These are phyloP conservation scores for Cladosporium sphaerospermum DNA, from an alignment of 2,329 filamentous ascomycete species.

Conservation along the genomic window DNA sequence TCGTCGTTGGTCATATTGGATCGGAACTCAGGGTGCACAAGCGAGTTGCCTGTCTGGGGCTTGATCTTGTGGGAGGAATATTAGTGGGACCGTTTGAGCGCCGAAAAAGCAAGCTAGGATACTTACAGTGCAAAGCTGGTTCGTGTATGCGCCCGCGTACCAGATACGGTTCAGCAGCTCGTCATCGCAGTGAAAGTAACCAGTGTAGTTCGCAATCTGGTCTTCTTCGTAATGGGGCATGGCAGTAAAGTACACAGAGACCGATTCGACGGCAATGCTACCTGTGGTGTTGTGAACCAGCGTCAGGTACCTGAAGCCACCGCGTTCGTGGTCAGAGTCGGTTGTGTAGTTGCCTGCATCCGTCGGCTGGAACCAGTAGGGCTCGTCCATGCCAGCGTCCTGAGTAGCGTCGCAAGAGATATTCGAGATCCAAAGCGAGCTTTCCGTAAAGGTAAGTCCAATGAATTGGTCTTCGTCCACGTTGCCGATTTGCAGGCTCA, in stretches of 20 bases:
- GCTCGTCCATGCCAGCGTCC: constrained; percentile 37
- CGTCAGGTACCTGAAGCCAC: constrained; percentile 50
- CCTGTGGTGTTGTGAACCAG: constrained; percentile 37
- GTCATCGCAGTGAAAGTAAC: constrained; percentile 32
- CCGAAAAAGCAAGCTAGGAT: not conserved
- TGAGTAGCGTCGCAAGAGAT: constrained; percentile 41
- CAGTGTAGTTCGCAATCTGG: constrained; percentile 34
- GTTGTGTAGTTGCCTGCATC: constrained; percentile 37
- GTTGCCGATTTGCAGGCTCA: constrained; percentile 31
- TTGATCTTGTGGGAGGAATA: not conserved
- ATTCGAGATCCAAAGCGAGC: constrained; percentile 45
- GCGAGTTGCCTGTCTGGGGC: constrained; percentile 10
- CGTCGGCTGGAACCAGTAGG: constrained; percentile 42
- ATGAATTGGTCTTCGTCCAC: constrained; percentile 34
- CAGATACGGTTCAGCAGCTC: constrained; percentile 51
- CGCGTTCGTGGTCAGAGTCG: constrained; percentile 41
- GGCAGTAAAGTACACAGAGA: constrained; percentile 42
- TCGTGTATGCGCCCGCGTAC: constrained; percentile 46
- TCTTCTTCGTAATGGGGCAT: constrained; percentile 38
- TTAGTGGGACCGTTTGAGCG: not conserved
- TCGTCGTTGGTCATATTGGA: constrained; percentile 14
- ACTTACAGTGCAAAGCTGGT: constrained; percentile 29
- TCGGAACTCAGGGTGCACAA: constrained; percentile 7
- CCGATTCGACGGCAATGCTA: constrained; percentile 32
- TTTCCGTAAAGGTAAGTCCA: constrained; percentile 38